Base-by-base conservation (phyloP, 768 basidiomycete species). In the Pleurotus ostreatus region DNA sequence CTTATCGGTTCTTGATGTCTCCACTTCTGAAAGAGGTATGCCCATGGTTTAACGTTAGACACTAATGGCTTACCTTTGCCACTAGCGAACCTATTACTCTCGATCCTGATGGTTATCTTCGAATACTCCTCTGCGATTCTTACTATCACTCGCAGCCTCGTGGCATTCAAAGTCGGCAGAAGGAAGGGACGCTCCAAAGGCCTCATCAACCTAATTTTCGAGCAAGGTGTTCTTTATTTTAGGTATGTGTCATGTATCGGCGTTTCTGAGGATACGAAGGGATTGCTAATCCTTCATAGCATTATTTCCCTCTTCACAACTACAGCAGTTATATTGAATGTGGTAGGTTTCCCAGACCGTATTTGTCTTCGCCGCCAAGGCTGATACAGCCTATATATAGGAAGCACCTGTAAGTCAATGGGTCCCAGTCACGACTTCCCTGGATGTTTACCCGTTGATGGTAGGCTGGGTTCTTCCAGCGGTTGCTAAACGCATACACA, bases 71-170 rank as follows among this genome's bases (percentile, higher is more conserved):
- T 8, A 43, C 30, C 46, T 22, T 7, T 2, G 30, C 8, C n/a
- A n/a, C n/a, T 11, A 70, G 66, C 64, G 7, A 62, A 62, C 2
- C 63, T 63, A 9, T 46, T 68, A 20, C 59, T 70, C 5, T 63
- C 69, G 4, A 66, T 69, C 34, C 22, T 69, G 37, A 67, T 66
- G 66, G 58, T 60, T 4, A 58, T 66, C 1, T 70, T 69, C 25
- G 68, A 69, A 38, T 60, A 62, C 16, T 61, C 62, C 1, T 64
- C 69, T 2, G 63, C 64, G 0, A 53, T 59, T n/a, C 52, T 70
- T 20, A 68, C 66, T 13, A 60, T 61, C 5, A 26, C 63, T n/a
- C 59, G 68, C 30, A 64, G 61, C 40, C 30, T 68, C 3, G 59
- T 66, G 59, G 61, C 66, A 1, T 51, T 70, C 57, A 58, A 55